Evolutionary conservation across 352 stramenopile genomes (phyloP), one percentile per base, ranked within the genome.

Genomic region (Globisporangium cylindrosporum): DNA sequence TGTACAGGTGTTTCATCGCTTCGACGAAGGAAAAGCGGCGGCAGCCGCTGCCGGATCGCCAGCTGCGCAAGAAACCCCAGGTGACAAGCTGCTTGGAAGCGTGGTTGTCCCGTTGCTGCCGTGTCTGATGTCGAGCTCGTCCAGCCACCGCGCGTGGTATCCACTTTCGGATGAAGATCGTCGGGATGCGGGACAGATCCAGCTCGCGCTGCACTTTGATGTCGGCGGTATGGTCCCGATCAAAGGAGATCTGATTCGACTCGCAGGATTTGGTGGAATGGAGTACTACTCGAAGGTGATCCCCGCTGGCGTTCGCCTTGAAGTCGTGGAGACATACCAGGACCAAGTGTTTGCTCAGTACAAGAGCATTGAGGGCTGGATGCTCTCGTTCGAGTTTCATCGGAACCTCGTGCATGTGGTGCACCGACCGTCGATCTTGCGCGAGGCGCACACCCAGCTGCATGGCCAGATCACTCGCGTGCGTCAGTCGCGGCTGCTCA

Each of bases 251-350:
- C 73, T 89, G 59, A 74, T 91, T 25, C 77, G 83, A 8, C 67
- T 91, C 2, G 73, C 73, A 2, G 83, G 83, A 34, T 91, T 88
- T 70, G 81, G 83, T 27, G 83, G 83, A 49, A 73, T 86, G 25
- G 79, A 91, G 60, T 91, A 91, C 43, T 90, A 91, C 67, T 76
- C 79, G 14, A 91, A 91, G 57, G 61, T 89, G 32, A 36, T 91
- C 29, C 77, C 75, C 9, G 70, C 77, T 4, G 73, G 71, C 29
- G 76, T 77, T 38, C 74, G 80, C 32, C 69, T 91, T 22, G 83
- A 90, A 56, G 81, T 91, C 58, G 46, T 88, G 8, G 79, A 88
- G 20, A 75, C 76, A 29, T 91, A 87, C 62, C 83, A 90, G 64
- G 83, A 91, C 62, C 75, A 90, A 73, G 77, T 90, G 25, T 66